phyloP scores from a whole-genome alignment of 2,329 filamentous ascomycete genomes.

The Curvularia sp. region DNA sequence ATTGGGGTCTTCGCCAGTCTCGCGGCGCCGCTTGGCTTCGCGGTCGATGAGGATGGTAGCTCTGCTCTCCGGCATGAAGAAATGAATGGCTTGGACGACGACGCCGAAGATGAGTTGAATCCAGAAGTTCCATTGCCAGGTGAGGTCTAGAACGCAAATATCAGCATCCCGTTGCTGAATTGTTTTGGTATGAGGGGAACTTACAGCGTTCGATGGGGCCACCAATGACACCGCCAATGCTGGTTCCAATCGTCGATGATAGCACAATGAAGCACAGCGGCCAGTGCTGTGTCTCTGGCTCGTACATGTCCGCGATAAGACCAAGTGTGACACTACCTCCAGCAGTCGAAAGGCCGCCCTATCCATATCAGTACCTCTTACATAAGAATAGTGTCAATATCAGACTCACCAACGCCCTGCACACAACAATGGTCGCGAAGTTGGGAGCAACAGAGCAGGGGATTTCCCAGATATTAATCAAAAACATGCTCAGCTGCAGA shows the following conservation, averaged over 20 bases:
- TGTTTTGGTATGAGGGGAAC: conserved; percentile 53
- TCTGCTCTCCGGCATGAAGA: conserved; percentile 75
- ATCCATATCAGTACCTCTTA: conserved; percentile 54
- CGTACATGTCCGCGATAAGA: conserved; percentile 68
- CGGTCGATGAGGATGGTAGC: conserved; percentile 76
- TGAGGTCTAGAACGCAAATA: conserved; percentile 51
- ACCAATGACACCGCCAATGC: conserved; percentile 74
- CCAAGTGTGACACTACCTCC: conserved; percentile 69
- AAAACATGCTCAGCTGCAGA: conserved; percentile 66
- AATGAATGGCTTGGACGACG: conserved; percentile 69
- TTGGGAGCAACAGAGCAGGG: conserved; percentile 65
- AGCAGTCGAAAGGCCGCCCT: conserved; percentile 57
- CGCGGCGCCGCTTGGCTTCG: conserved; percentile 75
- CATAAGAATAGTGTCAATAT: conserved; percentile 49
- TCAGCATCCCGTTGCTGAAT: conserved; percentile 27
- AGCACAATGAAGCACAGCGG: conserved; percentile 63
- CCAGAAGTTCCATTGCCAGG: conserved; percentile 81
- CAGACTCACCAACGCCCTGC: conserved; percentile 62
- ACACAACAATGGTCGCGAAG: conserved; percentile 70
- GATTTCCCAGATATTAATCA: conserved; percentile 72
- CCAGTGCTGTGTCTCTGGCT: conserved; percentile 64
- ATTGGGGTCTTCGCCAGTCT: conserved; percentile 63
- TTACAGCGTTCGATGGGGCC: conserved; percentile 57
- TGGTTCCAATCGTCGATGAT: conserved; percentile 67
- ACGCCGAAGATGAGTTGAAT: conserved; percentile 81